Evolutionary conservation across 208 protist genomes (phyloP), one percentile per base, ranked within the genome.

Genomic region (Angomonas deanei): DNA sequence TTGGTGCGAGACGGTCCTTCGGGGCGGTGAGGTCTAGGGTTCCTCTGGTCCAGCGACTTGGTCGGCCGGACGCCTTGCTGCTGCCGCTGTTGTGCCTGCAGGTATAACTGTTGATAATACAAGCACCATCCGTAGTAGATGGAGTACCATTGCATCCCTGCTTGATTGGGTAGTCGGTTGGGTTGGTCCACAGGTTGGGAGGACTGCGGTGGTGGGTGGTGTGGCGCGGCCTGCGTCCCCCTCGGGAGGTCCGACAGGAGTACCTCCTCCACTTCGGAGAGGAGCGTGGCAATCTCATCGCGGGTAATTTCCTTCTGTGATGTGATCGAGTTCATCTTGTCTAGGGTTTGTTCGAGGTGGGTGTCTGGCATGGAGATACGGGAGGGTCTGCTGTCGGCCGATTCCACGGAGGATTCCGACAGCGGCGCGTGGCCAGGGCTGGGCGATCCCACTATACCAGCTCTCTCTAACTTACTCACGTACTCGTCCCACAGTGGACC

Each of bases 61-160:
- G 19, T 24, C 46, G 5, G 38, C 33, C 0, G 11, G 55, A 17
- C 36, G 42, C 24, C 52, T 42, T 60, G 31, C 56, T 67, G 68
- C 52, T 28, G 50, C 50, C 55, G 55, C 50, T 66, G 67, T n/a
- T n/a, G n/a, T n/a, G n/a, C n/a, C 38, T 56, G 53, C 31, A 46
- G 68, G 62, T 82, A 88, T 24, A 74, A 66, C 63, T 86, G 78
- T 32, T 80, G 71, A 28, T 90, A 90, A 63, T 90, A 90, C 39
- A 72, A 39, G 68, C 81, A 78, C 77, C 80, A 86, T n/a, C 69
- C 68, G 47, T 80, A 80, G 68, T 90, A 84, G 28, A 66, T 59
- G 3, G 74, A 64, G 58, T 86, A 80, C 78, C 79, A 85, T 66
- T 70, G 71, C 67, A 71, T 50, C 11, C 49, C 30, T 3, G 55